phyloP scores from a whole-genome alignment of 2,329 filamentous ascomycete genomes.

The Cadophora gregata region DNA sequence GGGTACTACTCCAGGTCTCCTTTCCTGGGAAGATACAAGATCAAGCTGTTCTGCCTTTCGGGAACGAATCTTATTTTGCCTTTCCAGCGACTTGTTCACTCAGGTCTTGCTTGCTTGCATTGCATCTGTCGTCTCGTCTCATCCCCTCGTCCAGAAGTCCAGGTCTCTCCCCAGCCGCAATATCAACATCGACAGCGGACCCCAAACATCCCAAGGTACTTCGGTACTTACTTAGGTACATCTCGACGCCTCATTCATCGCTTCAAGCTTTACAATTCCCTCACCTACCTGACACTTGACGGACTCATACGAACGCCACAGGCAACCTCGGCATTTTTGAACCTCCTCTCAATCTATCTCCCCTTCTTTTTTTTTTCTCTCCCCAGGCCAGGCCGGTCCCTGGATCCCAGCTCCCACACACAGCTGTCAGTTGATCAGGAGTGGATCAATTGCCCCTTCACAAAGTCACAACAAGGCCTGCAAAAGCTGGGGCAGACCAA shows the following conservation, averaged over 20 bases:
- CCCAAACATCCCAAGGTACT: neutral
- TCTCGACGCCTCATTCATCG: conserved; percentile 4
- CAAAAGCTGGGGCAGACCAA: conserved; percentile 16
- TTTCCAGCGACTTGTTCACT: neutral
- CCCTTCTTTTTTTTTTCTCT: neutral
- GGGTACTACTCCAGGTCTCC: neutral
- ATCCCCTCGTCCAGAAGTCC: neutral
- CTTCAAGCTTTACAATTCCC: neutral
- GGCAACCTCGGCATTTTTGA: neutral
- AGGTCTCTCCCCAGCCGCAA: neutral
- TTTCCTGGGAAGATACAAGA: conserved; percentile 1
- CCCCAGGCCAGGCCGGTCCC: conserved; percentile 1
- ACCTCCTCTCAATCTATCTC: neutral
- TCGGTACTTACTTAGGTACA: no score
- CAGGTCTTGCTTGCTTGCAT: neutral
- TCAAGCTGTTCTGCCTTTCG: conserved; percentile 6
- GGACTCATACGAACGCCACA: conserved; percentile 4
- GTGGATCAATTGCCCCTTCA: conserved; percentile 5
- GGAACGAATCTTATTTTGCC: conserved; percentile 12
- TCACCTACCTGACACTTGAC: neutral
- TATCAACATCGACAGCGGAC: neutral
- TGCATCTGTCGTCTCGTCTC: neutral
- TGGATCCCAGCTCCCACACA: neutral
- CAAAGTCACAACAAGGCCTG: no score
- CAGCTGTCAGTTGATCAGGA: conserved; percentile 13